Conservation (phyloP, 768 basidiomycete species). For the Russula sp. region DNA sequence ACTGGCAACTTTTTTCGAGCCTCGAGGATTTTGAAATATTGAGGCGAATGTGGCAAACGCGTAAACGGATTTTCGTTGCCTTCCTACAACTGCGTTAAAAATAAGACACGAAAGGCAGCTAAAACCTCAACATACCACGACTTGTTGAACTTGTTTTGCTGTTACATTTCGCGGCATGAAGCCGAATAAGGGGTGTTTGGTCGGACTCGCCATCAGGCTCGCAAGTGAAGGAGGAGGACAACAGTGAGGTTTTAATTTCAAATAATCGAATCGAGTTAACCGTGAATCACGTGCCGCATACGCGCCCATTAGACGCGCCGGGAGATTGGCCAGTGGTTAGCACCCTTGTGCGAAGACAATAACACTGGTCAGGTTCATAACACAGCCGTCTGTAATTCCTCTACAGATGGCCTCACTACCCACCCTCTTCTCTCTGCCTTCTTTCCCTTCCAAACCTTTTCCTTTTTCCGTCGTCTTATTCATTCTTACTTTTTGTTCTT, state of each 20-base stretch:
- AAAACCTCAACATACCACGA: conserved; percentile 34
- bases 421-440: conserved; percentile 3
- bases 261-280: too few species aligned
- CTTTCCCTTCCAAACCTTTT: neutral
- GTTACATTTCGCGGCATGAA: conserved; percentile 40
- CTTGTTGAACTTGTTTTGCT: conserved; percentile 34
- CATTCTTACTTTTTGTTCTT: neutral
- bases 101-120: neutral
- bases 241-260: too few species aligned
- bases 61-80: conserved; percentile 87
- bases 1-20: conserved; percentile 87
- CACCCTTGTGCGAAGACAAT: conserved; percentile 8
- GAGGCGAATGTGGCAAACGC: conserved; percentile 61
- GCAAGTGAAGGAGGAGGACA: too few species aligned
- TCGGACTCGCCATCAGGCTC: neutral
- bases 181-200: conserved; percentile 38
- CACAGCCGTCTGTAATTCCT: conserved; percentile 6
- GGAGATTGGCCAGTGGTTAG: conserved; percentile 11
- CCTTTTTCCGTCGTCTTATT: conserved; percentile 1
- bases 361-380: conserved; percentile 20
- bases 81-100: conserved; percentile 42
- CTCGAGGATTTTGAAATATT: conserved; percentile 84
- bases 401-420: conserved; percentile 3
- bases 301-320: conserved; percentile 7
- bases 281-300: neutral